phyloP scores from a whole-genome alignment of 176 grass and related monocot species.

The Musa schizocarpa region DNA sequence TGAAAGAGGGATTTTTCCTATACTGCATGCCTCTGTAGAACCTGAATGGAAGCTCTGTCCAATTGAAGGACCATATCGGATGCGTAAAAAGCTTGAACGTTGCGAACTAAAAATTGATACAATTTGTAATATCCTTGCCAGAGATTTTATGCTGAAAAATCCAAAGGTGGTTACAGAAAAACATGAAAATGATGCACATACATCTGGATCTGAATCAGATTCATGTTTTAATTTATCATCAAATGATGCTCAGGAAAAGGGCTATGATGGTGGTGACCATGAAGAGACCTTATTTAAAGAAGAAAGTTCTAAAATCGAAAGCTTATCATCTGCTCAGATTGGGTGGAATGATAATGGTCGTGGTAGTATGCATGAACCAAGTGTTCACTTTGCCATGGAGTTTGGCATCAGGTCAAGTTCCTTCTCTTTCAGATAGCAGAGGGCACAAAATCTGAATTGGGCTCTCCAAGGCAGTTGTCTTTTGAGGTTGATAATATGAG shows the following conservation, averaged over 20 bases:
- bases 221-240: slow-evolving; percentile 76
- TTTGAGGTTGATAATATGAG: slow-evolving; percentile 57
- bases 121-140: slow-evolving; percentile 70
- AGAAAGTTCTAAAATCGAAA: slow-evolving; percentile 53
- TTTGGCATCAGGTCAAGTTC: slow-evolving; percentile 77
- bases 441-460: slow-evolving; percentile 60
- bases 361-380: slow-evolving; percentile 77
- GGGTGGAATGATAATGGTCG: slow-evolving; percentile 77
- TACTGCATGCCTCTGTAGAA: slow-evolving; percentile 45
- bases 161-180: slow-evolving; percentile 40
- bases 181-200: slow-evolving; percentile 35
- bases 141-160: slow-evolving; percentile 42
- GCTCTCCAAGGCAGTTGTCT: slow-evolving; percentile 50
- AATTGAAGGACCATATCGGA: slow-evolving; percentile 95
- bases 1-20: slow-evolving; percentile 90
- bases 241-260: slow-evolving; percentile 44
- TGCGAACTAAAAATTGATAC: slow-evolving; percentile 88
- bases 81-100: slow-evolving; percentile 91
- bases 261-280: slow-evolving; percentile 53
- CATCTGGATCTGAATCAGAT: slow-evolving; percentile 58
- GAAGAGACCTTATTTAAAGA: slow-evolving; percentile 50
- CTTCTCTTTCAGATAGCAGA: slow-evolving; percentile 62
- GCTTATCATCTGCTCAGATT: slow-evolving; percentile 40
- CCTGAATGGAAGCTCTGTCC: slow-evolving; percentile 78
- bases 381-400: slow-evolving; percentile 85